phyloP scores from a whole-genome alignment of 2,329 filamentous ascomycete genomes.

The Cercospora sp. region DNA sequence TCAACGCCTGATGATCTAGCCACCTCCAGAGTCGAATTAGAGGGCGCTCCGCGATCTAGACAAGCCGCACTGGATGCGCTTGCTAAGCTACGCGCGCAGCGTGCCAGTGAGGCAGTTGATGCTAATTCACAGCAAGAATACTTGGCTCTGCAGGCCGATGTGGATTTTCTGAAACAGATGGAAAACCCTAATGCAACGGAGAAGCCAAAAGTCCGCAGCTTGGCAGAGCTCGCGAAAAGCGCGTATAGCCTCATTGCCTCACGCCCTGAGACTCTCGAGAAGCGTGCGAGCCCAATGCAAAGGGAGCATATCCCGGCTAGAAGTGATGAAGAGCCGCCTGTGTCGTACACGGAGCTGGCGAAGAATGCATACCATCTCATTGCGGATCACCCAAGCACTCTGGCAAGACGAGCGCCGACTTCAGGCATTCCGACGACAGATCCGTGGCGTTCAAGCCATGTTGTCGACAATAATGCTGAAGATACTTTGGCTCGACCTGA shows the following conservation, averaged over 20 bases:
- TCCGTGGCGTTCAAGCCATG: background rate
- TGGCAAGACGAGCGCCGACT: background rate
- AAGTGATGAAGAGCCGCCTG: background rate
- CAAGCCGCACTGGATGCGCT: background rate
- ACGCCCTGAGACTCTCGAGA: slow-evolving; percentile 1
- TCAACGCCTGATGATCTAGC: background rate
- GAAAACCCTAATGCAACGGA: background rate
- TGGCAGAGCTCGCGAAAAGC: slow-evolving; percentile 6
- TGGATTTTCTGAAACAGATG: background rate
- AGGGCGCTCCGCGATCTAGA: background rate
- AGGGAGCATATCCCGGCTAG: background rate
- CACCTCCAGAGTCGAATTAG: background rate
- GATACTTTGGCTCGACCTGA: background rate
- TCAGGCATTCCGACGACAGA: background rate
- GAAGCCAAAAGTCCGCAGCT: background rate
- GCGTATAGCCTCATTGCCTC: slow-evolving; percentile 8
- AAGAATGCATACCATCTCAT: slow-evolving; percentile 13
- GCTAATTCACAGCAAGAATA: background rate
- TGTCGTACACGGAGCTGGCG: slow-evolving; percentile 2
- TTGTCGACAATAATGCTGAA: background rate
- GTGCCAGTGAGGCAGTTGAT: background rate
- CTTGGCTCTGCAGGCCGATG: slow-evolving; percentile 10
- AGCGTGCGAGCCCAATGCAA: background rate
- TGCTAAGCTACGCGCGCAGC: background rate
- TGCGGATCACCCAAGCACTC: slow-evolving; percentile 5